A percentile compares a stretch with the other conserved stretches of the same genome.
These are phyloP conservation scores for Botryotinia globosa DNA, from an alignment of 2,329 filamentous ascomycete species.

Conservation along the genomic window DNA sequence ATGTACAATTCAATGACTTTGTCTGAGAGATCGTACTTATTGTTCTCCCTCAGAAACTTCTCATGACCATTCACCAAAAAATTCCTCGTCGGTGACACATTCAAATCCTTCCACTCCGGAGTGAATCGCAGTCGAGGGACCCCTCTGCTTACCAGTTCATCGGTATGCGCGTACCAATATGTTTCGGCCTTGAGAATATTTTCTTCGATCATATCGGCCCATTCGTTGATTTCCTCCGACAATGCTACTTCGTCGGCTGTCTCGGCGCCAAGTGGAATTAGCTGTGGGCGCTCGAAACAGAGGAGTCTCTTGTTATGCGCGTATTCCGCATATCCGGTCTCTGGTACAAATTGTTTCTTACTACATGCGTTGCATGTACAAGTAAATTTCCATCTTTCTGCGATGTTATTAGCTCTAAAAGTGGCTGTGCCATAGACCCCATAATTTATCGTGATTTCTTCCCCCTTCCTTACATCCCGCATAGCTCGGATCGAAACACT, in stretches of 20 bases:
- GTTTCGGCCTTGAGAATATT: not conserved
- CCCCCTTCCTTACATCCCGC: not conserved
- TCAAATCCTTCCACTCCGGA: not conserved
- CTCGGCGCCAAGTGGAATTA: not conserved
- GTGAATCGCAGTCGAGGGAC: not conserved
- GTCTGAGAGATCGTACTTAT: not conserved
- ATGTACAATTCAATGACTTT: not conserved
- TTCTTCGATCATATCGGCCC: not conserved
- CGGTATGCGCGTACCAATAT: not conserved
- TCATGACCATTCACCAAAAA: not conserved
- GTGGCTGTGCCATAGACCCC: not conserved
- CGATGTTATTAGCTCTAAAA: fast-evolving
- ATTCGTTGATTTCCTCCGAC: not conserved
- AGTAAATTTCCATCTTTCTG: not conserved
- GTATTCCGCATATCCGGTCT: not conserved
- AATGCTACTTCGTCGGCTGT: not conserved
- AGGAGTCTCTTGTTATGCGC: not conserved
- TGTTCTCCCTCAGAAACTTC: fast-evolving
- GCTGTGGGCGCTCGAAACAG: not conserved
- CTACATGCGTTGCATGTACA: not conserved
- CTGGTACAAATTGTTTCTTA: not conserved
- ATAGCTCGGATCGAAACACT: not conserved
- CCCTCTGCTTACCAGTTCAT: not conserved
- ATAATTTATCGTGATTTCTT: not conserved
- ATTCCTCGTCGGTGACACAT: not conserved